Evolutionary conservation across 805 yeast species (phyloP).

Genomic region (Spathaspora girioi): DNA sequence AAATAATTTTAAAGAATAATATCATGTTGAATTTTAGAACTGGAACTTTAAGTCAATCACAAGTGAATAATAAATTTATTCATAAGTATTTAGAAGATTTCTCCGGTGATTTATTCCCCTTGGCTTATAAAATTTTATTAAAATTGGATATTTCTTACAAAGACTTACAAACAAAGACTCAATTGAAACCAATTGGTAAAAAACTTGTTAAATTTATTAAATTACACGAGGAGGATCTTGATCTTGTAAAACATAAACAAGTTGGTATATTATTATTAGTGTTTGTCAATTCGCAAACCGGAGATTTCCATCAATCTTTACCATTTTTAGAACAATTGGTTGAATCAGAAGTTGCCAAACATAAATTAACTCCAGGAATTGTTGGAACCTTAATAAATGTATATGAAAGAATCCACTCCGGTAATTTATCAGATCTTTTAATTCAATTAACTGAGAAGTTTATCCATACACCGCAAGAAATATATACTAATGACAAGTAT

Average conservation of each 20-base stretch:
- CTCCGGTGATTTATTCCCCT: constrained; percentile 29
- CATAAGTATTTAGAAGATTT: constrained; percentile 16
- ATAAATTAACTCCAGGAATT: constrained; percentile 43
- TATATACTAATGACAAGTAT: constrained; percentile 9
- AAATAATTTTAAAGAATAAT: constrained; percentile 41
- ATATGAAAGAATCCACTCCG: constrained; percentile 43
- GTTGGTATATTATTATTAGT: constrained; percentile 28
- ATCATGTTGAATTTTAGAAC: constrained; percentile 37
- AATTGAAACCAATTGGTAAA: constrained; percentile 14
- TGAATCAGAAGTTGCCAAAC: constrained; percentile 14
- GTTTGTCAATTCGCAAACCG: constrained; percentile 17
- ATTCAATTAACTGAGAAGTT: constrained; percentile 14
- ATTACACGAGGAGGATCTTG: background rate
- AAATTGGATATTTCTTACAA: constrained; percentile 23
- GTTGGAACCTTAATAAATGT: constrained; percentile 47
- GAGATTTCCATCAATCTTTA: constrained; percentile 28
- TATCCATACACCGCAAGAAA: constrained; percentile 5
- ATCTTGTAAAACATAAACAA: constrained; percentile 7
- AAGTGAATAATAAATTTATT: constrained; percentile 13
- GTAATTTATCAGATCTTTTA: constrained; percentile 22
- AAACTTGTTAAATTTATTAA: constrained; percentile 17
- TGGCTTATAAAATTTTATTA: constrained; percentile 26
- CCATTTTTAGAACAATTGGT: constrained; percentile 31
- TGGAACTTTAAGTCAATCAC: constrained; percentile 29
- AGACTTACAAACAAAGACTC: constrained; percentile 17